phyloP scores from a whole-genome alignment of 2,329 filamentous ascomycete species.

The Xylariales sp. region DNA sequence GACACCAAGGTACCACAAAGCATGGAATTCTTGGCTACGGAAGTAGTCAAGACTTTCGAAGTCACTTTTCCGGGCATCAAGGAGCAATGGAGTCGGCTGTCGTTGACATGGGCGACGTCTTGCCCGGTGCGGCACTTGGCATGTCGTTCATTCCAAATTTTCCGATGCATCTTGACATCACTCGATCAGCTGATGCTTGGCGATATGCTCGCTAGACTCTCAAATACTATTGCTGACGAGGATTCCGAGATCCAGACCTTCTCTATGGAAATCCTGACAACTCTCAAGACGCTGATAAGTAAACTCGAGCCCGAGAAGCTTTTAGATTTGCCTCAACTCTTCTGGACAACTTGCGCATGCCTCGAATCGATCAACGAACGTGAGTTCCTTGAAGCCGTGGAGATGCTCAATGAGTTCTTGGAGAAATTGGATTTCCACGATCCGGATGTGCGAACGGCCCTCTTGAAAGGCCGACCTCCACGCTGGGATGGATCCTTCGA shows the following conservation, averaged over 20 bases:
- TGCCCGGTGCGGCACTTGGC: constrained; percentile 93
- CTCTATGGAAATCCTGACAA: constrained; percentile 95
- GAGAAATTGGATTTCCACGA: constrained; percentile 77
- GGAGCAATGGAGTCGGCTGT: constrained; percentile 85
- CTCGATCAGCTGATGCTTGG: constrained; percentile 91
- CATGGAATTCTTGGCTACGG: constrained; percentile 79
- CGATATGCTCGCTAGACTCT: constrained; percentile 91
- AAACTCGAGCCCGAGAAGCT: constrained; percentile 77
- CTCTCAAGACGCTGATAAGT: constrained; percentile 83
- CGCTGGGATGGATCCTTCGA: constrained; percentile 89
- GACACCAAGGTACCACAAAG: constrained; percentile 77
- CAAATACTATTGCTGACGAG: constrained; percentile 95
- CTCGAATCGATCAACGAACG: constrained; percentile 94
- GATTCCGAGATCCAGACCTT: constrained; percentile 93
- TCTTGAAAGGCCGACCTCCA: constrained; percentile 74
- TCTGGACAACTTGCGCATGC: constrained; percentile 97
- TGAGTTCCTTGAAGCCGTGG: constrained; percentile 86
- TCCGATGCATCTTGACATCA: constrained; percentile 86
- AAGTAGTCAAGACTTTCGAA: constrained; percentile 82
- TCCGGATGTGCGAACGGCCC: constrained; percentile 60
- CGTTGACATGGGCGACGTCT: constrained; percentile 92
- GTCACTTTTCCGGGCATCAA: constrained; percentile 80
- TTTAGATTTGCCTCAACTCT: constrained; percentile 86
- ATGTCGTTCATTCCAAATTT: constrained; percentile 95
- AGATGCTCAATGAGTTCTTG: constrained; percentile 85